Conservation (phyloP, 306 rosid genomes). For the Abrus precatorius region DNA sequence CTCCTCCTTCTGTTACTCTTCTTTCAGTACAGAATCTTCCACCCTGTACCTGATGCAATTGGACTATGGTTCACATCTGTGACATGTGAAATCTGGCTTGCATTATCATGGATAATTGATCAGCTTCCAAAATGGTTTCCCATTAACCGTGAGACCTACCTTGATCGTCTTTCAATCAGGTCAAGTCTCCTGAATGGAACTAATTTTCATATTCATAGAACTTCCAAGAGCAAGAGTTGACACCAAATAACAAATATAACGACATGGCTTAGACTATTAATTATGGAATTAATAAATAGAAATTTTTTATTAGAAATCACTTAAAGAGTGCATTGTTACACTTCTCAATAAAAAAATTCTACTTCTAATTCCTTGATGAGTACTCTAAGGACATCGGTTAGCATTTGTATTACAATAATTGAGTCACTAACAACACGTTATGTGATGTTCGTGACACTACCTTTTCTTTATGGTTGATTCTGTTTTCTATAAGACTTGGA, state of each 20-base stretch:
- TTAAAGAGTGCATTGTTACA: no score
- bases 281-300: no score
- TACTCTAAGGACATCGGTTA: no score
- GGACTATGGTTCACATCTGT: slow-evolving; percentile 94
- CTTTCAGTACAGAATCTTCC: slow-evolving; percentile 76
- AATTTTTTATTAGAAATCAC: no score
- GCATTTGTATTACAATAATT: background rate
- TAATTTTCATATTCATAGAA: slow-evolving; percentile 1
- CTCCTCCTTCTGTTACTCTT: slow-evolving; percentile 71
- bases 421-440: slow-evolving; percentile 15
- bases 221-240: slow-evolving; percentile 6
- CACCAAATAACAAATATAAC: background rate
- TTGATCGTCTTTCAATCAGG: slow-evolving; percentile 96
- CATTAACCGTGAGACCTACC: slow-evolving; percentile 92
- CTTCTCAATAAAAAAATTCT: no score
- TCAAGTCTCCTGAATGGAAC: slow-evolving; percentile 58
- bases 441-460: background rate
- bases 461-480: background rate
- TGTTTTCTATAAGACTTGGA: slow-evolving; percentile 10
- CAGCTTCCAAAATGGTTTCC: slow-evolving; percentile 99
- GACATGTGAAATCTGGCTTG: slow-evolving; percentile 91
- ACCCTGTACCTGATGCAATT: slow-evolving; percentile 88
- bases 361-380: no score
- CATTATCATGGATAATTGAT: slow-evolving; percentile 92
- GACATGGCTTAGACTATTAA: background rate